Percentiles rank a stretch among this genome's conserved stretches.
These are phyloP conservation scores for Austroboletus novae-zelandiae DNA, from an alignment of 1,284 basidiomycete species.

Conservation along the genomic window DNA sequence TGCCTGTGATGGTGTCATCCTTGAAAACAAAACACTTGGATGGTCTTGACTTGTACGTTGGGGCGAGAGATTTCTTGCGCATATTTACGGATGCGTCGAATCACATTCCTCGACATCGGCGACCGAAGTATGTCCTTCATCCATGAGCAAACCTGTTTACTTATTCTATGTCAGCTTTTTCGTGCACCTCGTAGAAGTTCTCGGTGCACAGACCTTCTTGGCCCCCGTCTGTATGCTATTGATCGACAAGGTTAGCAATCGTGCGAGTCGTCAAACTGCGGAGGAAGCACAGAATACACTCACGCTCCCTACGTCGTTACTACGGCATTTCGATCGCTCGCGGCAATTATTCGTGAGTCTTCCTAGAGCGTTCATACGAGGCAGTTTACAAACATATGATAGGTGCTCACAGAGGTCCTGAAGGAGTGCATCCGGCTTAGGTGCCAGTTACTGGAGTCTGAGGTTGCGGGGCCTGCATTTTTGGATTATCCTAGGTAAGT, in stretches of 20 bases:
- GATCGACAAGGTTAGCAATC: constrained; percentile 75
- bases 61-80: constrained; percentile 72
- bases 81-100: constrained; percentile 87
- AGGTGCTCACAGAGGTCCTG: constrained; percentile 69
- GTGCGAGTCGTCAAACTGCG: constrained; percentile 62
- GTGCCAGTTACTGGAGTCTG: constrained; percentile 42
- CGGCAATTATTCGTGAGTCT: constrained; percentile 54
- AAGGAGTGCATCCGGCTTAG: constrained; percentile 64
- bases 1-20: constrained; percentile 88
- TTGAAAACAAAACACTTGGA: constrained; percentile 55
- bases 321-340: constrained; percentile 55
- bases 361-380: not conserved
- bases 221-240: constrained; percentile 85
- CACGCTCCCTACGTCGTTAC: constrained; percentile 61
- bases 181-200: constrained; percentile 82
- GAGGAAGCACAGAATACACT: constrained; percentile 63
- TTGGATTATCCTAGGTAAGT: constrained; percentile 53
- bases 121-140: constrained; percentile 60
- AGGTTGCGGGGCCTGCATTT: constrained; percentile 46
- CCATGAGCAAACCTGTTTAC: constrained; percentile 1
- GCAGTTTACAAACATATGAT: constrained; percentile 18
- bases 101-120: constrained; percentile 86
- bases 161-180: constrained; percentile 67
- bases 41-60: constrained; percentile 62
- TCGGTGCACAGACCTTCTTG: constrained; percentile 82